Base-by-base conservation (phyloP, 768 basidiomycete genomes). In the Suillus paluster region DNA sequence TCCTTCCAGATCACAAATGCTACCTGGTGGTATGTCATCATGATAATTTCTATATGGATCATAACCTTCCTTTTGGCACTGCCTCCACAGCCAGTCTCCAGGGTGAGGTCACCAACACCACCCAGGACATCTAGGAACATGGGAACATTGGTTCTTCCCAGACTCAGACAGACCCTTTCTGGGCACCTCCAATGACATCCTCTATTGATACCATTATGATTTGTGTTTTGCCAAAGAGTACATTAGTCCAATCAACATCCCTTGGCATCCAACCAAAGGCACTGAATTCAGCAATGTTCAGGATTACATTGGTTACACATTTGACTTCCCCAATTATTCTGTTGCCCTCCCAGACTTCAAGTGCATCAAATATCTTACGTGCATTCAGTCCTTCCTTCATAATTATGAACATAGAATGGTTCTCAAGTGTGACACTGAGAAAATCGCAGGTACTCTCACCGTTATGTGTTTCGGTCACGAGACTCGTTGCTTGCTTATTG, bases 341-440 rank as follows among this genome's bases (percentile, higher is more conserved):
- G 76, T 80, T 4, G 61, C 66, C 6, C 70, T 80, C 10, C 74
- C 75, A 0, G 68, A 73, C 17, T 34, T 44, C 19, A 80, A 78
- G 53, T 58, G 71, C 5, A 0, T 56, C 0, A 74, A 75, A 54
- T 72, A 55, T 19, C n/a, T n/a, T n/a, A n/a, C n/a, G n/a, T n/a
- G n/a, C n/a, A n/a, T n/a, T n/a, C n/a, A n/a, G n/a, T n/a, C n/a
- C n/a, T n/a, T n/a, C n/a, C n/a, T n/a, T n/a, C n/a, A n/a, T n/a
- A n/a, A n/a, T n/a, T n/a, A n/a, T n/a, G n/a, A n/a, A n/a, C n/a
- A n/a, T n/a, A n/a, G n/a, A n/a, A n/a, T n/a, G n/a, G n/a, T n/a
- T n/a, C n/a, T n/a, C n/a, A n/a, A n/a, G n/a, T n/a, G n/a, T n/a
- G n/a, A n/a, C n/a, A n/a, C n/a, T n/a, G n/a, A n/a, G n/a, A n/a